Conservation (phyloP, 108 stramenopile genomes). For the Nannochloropsis gaditana region DNA sequence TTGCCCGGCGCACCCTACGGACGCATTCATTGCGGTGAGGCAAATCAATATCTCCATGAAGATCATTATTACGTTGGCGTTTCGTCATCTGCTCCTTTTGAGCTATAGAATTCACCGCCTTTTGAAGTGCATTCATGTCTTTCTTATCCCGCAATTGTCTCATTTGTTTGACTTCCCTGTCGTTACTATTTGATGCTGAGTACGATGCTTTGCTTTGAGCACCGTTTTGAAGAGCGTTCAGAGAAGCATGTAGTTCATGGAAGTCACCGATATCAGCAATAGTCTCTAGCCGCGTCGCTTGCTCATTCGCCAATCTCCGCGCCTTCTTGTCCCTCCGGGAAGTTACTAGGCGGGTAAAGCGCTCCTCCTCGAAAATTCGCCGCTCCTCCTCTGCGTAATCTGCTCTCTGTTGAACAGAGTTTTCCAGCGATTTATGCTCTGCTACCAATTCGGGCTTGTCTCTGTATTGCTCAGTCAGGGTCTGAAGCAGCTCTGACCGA, state of each 20-base stretch:
- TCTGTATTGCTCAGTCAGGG: conserved; percentile 28
- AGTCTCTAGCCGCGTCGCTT: conserved; percentile 60
- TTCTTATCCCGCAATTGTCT: background rate
- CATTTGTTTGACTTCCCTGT: background rate
- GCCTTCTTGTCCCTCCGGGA: conserved; percentile 30
- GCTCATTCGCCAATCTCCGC: conserved; percentile 17
- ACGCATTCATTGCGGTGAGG: conserved; percentile 36
- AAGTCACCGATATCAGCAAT: conserved; percentile 56
- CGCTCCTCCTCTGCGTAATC: conserved; percentile 21
- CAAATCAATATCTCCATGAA: conserved; percentile 34
- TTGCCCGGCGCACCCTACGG: conserved; percentile 24
- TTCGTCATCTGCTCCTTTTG: conserved; percentile 29
- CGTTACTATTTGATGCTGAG: conserved; percentile 27
- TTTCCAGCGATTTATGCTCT: background rate
- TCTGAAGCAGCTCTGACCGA: conserved; percentile 27
- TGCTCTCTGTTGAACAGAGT: conserved; percentile 11
- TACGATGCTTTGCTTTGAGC: conserved; percentile 65
- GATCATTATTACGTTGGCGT: background rate
- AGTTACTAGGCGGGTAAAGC: conserved; percentile 29
- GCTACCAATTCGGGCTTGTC: conserved; percentile 32
- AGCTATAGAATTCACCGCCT: conserved; percentile 38
- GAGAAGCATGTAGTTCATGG: conserved; percentile 59
- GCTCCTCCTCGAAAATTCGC: conserved; percentile 23
- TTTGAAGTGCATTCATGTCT: conserved; percentile 31
- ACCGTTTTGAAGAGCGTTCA: conserved; percentile 56